phyloP scores from a whole-genome alignment of 2,329 filamentous ascomycete species.

The Penicillium sp. region DNA sequence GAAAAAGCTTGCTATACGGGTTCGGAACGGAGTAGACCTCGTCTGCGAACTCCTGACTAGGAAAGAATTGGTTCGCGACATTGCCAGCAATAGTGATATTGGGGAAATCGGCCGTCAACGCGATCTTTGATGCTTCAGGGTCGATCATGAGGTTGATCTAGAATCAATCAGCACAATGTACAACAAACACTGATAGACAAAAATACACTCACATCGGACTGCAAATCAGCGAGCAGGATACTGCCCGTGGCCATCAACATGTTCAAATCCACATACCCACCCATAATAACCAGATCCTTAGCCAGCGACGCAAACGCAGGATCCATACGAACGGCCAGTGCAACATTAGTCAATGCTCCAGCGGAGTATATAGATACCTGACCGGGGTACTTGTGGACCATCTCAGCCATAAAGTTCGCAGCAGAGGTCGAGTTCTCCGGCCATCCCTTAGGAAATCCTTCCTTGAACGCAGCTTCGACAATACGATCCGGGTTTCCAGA shows the following conservation, averaged over 20 bases:
- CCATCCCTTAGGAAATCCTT: constrained; percentile 50
- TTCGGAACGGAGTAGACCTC: constrained; percentile 39
- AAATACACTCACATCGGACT: constrained; percentile 24
- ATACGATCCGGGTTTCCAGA: constrained; percentile 47
- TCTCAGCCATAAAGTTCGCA: constrained; percentile 50
- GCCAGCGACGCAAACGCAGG: constrained; percentile 47
- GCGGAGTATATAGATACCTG: constrained; percentile 51
- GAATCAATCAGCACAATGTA: neutral
- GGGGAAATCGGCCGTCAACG: constrained; percentile 49
- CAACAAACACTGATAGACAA: neutral
- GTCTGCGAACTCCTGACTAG: constrained; percentile 40
- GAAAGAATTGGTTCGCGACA: constrained; percentile 50
- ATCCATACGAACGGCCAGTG: constrained; percentile 49
- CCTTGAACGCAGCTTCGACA: constrained; percentile 42
- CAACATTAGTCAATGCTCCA: constrained; percentile 52
- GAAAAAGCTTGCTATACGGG: constrained; percentile 40
- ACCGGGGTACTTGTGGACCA: constrained; percentile 51
- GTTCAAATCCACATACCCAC: constrained; percentile 49
- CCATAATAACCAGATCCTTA: constrained; percentile 53
- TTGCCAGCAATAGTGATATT: constrained; percentile 49
- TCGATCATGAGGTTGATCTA: constrained; percentile 54
- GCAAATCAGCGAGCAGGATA: constrained; percentile 26
- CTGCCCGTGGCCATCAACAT: constrained; percentile 33
- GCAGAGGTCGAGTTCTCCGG: constrained; percentile 38
- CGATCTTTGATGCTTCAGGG: constrained; percentile 52